phyloP scores from a whole-genome alignment of 2,329 filamentous ascomycete genomes.

The Lomentospora prolificans region DNA sequence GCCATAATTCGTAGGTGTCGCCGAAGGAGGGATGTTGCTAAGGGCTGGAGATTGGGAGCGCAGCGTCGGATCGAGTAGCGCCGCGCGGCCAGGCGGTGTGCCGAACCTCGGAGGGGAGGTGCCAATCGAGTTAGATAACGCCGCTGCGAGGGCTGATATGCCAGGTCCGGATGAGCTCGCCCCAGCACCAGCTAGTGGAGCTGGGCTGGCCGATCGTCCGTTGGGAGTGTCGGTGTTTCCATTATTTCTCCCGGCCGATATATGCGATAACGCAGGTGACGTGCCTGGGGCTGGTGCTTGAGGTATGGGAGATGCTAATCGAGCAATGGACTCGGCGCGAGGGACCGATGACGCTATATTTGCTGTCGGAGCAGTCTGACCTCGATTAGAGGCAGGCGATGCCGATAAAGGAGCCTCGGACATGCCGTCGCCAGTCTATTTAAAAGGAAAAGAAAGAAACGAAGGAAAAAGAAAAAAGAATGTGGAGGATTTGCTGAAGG shows the following conservation, averaged over 20 bases:
- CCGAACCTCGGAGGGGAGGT: conserved; percentile 61
- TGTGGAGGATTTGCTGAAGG: background rate
- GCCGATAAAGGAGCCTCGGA: background rate
- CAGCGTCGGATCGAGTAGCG: conserved; percentile 31
- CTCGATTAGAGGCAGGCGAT: conserved; percentile 4
- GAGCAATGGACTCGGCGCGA: conserved; percentile 50
- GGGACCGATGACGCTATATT: conserved; percentile 39
- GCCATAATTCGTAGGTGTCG: conserved; percentile 63
- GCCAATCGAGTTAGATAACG: conserved; percentile 66
- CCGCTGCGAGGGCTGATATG: conserved; percentile 78
- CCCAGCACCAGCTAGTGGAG: conserved; percentile 56
- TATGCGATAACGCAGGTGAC: conserved; percentile 26
- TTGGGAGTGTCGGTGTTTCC: background rate
- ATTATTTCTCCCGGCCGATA: conserved; percentile 8
- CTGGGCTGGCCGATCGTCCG: conserved; percentile 31
- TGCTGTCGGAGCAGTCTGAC: background rate
- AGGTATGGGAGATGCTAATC: conserved; percentile 48
- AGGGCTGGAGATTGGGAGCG: conserved; percentile 25
- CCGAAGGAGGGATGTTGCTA: conserved; percentile 27
- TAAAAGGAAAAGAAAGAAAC: background rate
- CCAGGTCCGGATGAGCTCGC: conserved; percentile 65
- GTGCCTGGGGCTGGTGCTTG: conserved; percentile 29
- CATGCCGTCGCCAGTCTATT: background rate
- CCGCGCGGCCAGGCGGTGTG: conserved; percentile 49
- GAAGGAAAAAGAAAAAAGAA: background rate